Percentiles rank a stretch among this genome's conserved stretches.
Conservation (phyloP, 202 grass and related monocot species). For the Tripidium arundinaceum region DNA sequence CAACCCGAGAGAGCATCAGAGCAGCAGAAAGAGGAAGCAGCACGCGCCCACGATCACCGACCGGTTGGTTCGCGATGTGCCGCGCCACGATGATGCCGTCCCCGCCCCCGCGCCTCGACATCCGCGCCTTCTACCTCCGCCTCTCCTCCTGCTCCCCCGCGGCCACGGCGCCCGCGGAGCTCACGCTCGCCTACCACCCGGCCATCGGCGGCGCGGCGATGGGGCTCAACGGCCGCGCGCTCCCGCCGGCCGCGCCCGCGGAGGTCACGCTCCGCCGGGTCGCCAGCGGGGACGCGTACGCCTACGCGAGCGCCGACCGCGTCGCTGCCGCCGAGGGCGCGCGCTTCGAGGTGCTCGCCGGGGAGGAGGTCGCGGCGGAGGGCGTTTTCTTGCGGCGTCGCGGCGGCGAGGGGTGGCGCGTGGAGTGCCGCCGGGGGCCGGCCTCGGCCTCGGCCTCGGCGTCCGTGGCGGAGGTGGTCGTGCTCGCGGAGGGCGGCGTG, state of each 20-base stretch:
- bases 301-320: conserved; percentile 47
- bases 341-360: conserved; percentile 51
- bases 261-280: conserved; percentile 28
- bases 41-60: not conserved
- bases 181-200: conserved; percentile 48
- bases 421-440: conserved; percentile 20
- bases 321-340: conserved; percentile 45
- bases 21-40: not conserved
- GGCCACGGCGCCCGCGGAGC: not conserved
- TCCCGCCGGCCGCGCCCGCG: conserved; percentile 35
- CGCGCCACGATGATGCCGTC: not conserved
- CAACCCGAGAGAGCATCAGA: not conserved
- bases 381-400: conserved; percentile 37
- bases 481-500: conserved; percentile 34
- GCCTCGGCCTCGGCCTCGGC: not conserved
- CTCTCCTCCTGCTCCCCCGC: not conserved
- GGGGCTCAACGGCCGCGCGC: conserved; percentile 33
- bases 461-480: conserved; percentile 30
- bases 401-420: conserved; percentile 15
- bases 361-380: conserved; percentile 13
- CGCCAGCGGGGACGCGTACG: not conserved
- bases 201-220: conserved; percentile 42
- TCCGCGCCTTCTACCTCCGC: conserved; percentile 53
- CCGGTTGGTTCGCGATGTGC: conserved; percentile 35
- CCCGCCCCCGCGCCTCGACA: not conserved